Base-by-base conservation (phyloP, 2,329 filamentous ascomycete genomes). In the Colletotrichum sp. region DNA sequence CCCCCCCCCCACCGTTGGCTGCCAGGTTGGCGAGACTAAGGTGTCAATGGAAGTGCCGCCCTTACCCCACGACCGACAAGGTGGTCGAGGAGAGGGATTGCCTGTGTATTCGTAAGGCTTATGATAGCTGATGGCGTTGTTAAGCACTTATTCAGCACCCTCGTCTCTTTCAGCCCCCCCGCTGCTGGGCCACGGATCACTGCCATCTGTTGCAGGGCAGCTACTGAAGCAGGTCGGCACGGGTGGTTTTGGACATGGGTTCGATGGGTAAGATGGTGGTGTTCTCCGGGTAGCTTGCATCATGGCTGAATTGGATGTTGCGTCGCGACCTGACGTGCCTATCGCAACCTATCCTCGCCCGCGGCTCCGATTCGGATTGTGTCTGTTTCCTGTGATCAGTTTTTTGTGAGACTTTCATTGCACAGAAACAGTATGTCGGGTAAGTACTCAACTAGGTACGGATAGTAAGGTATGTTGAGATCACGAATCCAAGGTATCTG, bases 71-170 rank as follows among this genome's bases (percentile, higher is more conserved):
- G 63, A 31, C 57, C 15, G 27, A n/a, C 57, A 57, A 24, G 54
- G 57, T 29, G 18, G 36, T 24, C 21, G 8, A 36, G 7, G 33
- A 29, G 34, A 47, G 36, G 34, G 54, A 61, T 61, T 21, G 55
- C 36, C 29, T 31, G 66, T 59, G 66, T 51, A 67, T 73, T 67
- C 62, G 68, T 71, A 66, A 74, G 72, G 68, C 62, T 72, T 70
- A 65, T 66, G 54, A 38, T 66, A 33, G 38, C 34, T 66, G 21
- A 16, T 16, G 47, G 62, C 31, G 71, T 63, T 72, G 68, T 72
- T 67, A 74, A 74, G 68, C 68, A 62, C 68, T 74, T 74, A 67
- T 47, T 74, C 68, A 74, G 72, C 72, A 33, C 43, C 62, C 9
- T n/a, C 13, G 15, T 51, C n/a, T 51, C 43, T 51, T 3, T 51